Base-by-base conservation (phyloP, 129 eudicot genomes). In the Logfia minima region DNA sequence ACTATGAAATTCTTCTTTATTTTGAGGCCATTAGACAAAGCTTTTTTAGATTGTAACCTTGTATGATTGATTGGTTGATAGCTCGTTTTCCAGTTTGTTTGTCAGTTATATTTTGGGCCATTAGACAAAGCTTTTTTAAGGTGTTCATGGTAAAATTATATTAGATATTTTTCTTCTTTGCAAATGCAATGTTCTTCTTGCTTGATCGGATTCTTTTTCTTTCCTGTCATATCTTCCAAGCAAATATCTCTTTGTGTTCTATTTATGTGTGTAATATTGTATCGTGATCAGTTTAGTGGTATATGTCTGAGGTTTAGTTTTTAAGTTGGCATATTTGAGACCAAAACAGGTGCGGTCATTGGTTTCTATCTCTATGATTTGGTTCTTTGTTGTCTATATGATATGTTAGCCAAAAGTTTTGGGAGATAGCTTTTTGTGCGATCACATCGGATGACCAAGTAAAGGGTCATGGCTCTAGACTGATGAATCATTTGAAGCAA, bases 381-480 rank as follows among this genome's bases (percentile, higher is more conserved):
- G 60, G 17, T 66, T 51, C 32, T 21, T 80, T 55, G 55, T 69
- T 73, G 32, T 53, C 41, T 62, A 58, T 72, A 37, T 61, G 65
- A 13, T 63, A 52, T 19, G 82, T 76, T 68, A 94, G 98, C 88
- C 98, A 94, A 84, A 94, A 87, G 75, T 94, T 94, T 78, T 97
- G 97, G 51, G 98, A 94, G 87, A 94, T 94, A 81, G 98, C 98
- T 64, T 94, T 94, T 81, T 94, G 98, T 79, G 98, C 98, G 62
- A 94, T 94, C 58, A 91, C 97, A 24, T 88, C 97, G 16, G 97
- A 94, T 87, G 98, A 94, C 64, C 98, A 94, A 94, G 98, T 91
- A 70, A 94, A 94, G 80, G 98, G 97, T 79, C 91, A 94, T 86
- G 98, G 98, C 19, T 91, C 98, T 28, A 87, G 98, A 81, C 72